These are phyloP conservation scores for Codiaeum variegatum DNA, from an alignment of 441 rosid genomes.

Conservation along the genomic window DNA sequence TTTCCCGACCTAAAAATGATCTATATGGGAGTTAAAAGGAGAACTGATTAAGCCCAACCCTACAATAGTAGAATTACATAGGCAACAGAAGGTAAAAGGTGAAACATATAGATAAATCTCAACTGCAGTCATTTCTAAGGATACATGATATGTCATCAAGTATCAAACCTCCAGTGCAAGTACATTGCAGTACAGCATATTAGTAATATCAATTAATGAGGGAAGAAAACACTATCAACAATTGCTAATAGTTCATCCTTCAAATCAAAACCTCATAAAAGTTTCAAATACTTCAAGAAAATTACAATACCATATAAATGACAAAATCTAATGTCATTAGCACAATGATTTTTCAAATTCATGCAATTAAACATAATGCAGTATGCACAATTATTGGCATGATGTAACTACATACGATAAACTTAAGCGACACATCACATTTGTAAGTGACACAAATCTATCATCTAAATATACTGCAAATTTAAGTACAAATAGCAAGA, in stretches of 20 bases:
- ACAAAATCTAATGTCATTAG: neutral
- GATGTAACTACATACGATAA: neutral
- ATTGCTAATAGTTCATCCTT: neutral
- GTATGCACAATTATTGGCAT: neutral
- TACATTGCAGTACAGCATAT: neutral
- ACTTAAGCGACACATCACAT: neutral
- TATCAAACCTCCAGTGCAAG: neutral
- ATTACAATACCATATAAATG: neutral
- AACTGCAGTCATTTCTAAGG: neutral
- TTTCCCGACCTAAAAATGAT: neutral
- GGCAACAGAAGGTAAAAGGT: neutral
- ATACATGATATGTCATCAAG: neutral
- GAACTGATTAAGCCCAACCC: neutral
- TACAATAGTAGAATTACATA: neutral
- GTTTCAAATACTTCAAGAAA: neutral
- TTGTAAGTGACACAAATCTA: neutral
- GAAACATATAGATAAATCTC: neutral
- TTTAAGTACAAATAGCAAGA: neutral
- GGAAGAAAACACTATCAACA: neutral
- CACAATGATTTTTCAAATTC: neutral
- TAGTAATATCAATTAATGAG: neutral
- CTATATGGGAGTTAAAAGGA: neutral
- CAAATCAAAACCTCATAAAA: conserved; percentile 10
- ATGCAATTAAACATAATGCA: neutral
- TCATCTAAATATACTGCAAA: neutral